Conservation (phyloP, 306 rosid species). For the Hylodesmum podocarpum region DNA sequence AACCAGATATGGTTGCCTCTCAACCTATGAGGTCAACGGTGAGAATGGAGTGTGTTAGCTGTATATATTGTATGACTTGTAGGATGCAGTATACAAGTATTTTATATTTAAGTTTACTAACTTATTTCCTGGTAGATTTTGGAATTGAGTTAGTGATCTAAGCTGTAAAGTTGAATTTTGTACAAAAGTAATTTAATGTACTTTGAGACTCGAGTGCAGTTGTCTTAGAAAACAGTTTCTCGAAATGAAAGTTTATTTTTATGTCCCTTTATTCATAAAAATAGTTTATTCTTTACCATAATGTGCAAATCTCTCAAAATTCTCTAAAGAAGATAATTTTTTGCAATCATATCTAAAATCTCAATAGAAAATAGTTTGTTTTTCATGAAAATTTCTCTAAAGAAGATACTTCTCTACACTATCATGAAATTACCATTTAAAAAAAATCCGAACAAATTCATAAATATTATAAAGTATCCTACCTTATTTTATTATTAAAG, state of each 20-base stretch:
- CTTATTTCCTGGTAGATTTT: slow-evolving; percentile 22
- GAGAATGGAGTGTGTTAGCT: slow-evolving; percentile 23
- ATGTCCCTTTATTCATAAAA: neutral
- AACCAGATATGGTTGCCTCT: slow-evolving; percentile 15
- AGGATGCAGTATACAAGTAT: slow-evolving; percentile 37
- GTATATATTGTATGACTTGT: slow-evolving; percentile 45
- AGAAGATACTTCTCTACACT: neutral
- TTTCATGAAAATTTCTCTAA: neutral
- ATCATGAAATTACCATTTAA: neutral
- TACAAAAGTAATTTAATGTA: slow-evolving; percentile 34
- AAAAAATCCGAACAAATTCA: neutral
- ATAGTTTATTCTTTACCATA: slow-evolving; percentile 30
- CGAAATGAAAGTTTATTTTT: neutral
- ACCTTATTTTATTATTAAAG: too few relatives aligned
- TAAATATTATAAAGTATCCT: neutral
- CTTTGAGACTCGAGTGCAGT: neutral
- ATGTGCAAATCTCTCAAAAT: neutral
- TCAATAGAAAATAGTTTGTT: neutral
- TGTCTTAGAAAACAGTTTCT: slow-evolving; percentile 2
- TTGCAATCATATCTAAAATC: too few relatives aligned
- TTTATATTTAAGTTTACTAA: slow-evolving; percentile 5
- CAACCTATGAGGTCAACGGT: slow-evolving; percentile 8
- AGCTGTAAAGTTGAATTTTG: slow-evolving; percentile 45
- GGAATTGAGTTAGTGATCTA: slow-evolving; percentile 26
- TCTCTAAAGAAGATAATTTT: too few relatives aligned